phyloP scores from a whole-genome alignment of 2,329 filamentous ascomycete species.

The Aschersonia sp. region DNA sequence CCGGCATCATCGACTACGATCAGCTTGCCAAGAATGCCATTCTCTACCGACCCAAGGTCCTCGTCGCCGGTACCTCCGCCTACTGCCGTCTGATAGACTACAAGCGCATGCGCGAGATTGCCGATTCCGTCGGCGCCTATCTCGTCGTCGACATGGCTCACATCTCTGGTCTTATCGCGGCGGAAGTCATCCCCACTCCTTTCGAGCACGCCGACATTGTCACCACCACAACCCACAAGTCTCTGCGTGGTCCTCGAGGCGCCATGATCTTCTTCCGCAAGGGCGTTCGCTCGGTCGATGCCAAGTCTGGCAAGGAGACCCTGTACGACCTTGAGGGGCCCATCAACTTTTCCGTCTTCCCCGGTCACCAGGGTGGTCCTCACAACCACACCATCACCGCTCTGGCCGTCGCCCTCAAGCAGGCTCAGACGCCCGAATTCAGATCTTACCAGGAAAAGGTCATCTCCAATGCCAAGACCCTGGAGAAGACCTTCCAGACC shows the following conservation, averaged over 20 bases:
- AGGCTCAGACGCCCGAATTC: slow-evolving; percentile 83
- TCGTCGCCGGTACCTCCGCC: slow-evolving; percentile 91
- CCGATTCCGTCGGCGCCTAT: slow-evolving; percentile 86
- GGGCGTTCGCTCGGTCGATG: slow-evolving; percentile 77
- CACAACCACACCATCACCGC: slow-evolving; percentile 99
- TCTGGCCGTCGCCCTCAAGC: slow-evolving; percentile 84
- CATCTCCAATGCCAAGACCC: slow-evolving; percentile 80
- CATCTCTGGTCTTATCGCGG: slow-evolving; percentile 90
- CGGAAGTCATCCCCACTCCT: slow-evolving; percentile 82
- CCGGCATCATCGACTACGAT: slow-evolving; percentile 95
- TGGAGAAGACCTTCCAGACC: slow-evolving; percentile 71
- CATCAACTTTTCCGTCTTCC: slow-evolving; percentile 99
- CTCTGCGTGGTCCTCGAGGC: slow-evolving; percentile 87
- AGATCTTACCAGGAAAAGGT: slow-evolving; percentile 88
- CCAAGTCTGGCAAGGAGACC: slow-evolving; percentile 80
- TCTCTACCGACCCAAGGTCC: slow-evolving; percentile 89
- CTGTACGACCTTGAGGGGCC: slow-evolving; percentile 88
- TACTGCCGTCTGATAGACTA: slow-evolving; percentile 99
- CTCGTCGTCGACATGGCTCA: slow-evolving; percentile 97
- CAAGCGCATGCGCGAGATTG: slow-evolving; percentile 87
- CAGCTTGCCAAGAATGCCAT: slow-evolving; percentile 77
- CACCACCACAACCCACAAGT: slow-evolving; percentile 98
- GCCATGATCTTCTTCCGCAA: slow-evolving; percentile 99
- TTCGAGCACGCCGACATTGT: slow-evolving; percentile 91
- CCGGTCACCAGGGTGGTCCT: slow-evolving; percentile 92